Percentiles rank a stretch among this genome's conserved stretches.
Conservation (phyloP, 139 green algal species). For the Coccomyxa sp. region DNA sequence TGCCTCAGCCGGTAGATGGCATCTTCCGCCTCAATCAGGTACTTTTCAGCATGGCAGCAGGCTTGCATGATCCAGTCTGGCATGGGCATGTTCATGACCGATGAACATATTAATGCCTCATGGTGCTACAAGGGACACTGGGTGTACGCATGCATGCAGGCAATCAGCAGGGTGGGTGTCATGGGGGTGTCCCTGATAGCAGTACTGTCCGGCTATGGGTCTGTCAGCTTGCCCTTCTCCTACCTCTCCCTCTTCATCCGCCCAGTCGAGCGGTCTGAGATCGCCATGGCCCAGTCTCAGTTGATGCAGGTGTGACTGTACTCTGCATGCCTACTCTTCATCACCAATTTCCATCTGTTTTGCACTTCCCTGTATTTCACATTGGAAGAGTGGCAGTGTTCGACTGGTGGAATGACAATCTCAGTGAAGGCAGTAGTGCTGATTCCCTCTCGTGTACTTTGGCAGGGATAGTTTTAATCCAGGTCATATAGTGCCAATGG, state of each 20-base stretch:
- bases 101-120: neutral
- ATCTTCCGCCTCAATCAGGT: slow-evolving; percentile 30
- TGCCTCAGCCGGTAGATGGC: slow-evolving; percentile 28
- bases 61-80: too few species aligned
- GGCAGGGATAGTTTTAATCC: too few species aligned
- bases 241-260: slow-evolving; percentile 90
- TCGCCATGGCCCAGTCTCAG: slow-evolving; percentile 76
- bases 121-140: neutral
- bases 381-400: too few species aligned
- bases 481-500: too few species aligned
- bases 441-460: too few species aligned
- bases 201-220: slow-evolving; percentile 86
- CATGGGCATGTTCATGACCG: neutral
- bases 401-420: too few species aligned
- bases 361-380: too few species aligned
- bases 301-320: slow-evolving; percentile 44
- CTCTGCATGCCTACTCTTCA: neutral
- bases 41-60: neutral
- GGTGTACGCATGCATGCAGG: slow-evolving; percentile 26
- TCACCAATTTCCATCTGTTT: too few species aligned
- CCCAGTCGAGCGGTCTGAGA: slow-evolving; percentile 71
- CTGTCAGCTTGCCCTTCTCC: slow-evolving; percentile 85
- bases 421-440: too few species aligned
- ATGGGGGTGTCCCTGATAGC: slow-evolving; percentile 89
- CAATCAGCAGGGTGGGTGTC: slow-evolving; percentile 80